Conservation (phyloP, 106 monocot species). For the Hemerocallis citrina region DNA sequence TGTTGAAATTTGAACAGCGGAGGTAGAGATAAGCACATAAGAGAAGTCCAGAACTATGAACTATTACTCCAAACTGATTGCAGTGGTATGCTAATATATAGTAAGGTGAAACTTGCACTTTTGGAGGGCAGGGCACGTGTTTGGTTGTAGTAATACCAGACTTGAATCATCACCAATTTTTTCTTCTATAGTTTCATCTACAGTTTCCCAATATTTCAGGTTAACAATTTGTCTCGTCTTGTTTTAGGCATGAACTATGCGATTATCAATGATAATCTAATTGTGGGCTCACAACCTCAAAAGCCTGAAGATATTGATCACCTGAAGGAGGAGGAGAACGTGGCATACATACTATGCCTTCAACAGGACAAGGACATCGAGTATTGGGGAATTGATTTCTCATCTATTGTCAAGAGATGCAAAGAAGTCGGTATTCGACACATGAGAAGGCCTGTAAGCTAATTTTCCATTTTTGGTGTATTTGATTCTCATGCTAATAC, state of each 20-base stretch:
- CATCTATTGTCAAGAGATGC: slow-evolving; percentile 57
- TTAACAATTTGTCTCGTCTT: slow-evolving; percentile 1
- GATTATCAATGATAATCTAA: slow-evolving; percentile 54
- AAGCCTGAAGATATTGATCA: slow-evolving; percentile 87
- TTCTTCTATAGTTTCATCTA: background rate
- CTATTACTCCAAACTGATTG: no score
- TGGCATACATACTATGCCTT: slow-evolving; percentile 76
- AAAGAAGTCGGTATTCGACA: slow-evolving; percentile 56
- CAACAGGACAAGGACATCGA: slow-evolving; percentile 88
- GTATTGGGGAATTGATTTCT: slow-evolving; percentile 81
- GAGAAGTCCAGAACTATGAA: no score
- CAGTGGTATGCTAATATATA: no score
- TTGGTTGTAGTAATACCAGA: no score
- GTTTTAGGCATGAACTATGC: slow-evolving; percentile 85
- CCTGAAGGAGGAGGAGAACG: slow-evolving; percentile 57
- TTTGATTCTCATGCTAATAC: no score
- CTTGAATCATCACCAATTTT: background rate
- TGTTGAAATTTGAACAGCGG: no score
- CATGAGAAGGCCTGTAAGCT: slow-evolving; percentile 79
- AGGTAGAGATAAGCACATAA: no score
- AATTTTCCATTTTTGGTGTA: background rate
- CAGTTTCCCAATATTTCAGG: background rate
- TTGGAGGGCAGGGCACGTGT: no score
- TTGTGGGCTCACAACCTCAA: slow-evolving; percentile 95
- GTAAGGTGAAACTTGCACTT: no score